Base-by-base conservation (phyloP, 306 rosid species). In the Cyamopsis tetragonoloba region DNA sequence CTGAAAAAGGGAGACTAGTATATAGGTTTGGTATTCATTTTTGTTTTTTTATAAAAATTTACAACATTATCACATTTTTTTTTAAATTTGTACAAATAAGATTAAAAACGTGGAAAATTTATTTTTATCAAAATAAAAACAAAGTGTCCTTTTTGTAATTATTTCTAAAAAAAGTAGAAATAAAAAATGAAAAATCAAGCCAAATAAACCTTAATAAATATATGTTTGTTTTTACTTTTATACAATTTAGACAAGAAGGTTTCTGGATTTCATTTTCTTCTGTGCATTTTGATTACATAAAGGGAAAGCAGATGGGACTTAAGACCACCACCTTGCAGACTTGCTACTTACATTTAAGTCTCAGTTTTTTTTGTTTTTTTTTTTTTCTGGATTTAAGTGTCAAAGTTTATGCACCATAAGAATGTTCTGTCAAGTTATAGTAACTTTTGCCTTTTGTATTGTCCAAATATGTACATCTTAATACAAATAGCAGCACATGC, bases 401-500 rank as follows among this genome's bases (percentile, higher is more conserved):
- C 47, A 71, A 12, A 31, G 24, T 49, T 58, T 51, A 28, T 73
- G 28, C 68, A 68, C 51, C 73, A 68, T 55, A 20, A 22, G 60
- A 79, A 62, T 69, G 73, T 74, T 60, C n/a, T 30, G 35, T 54
- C 71, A 30, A 60, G 24, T 19, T 70, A 39, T 49, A 27, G 77
- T 56, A 56, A n/a, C 20, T 31, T 34, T 42, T 58, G 7, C 72
- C 69, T 19, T 78, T 57, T 51, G 54, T 53, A 42, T 50, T 43
- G 42, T 65, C 72, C 78, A 57, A 62, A 44, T 50, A 22, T 10
- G 74, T 34, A 50, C n/a, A n/a, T 17, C 46, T 22, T 10, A 27
- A 71, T 30, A 51, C 63, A 65, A 13, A 31, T 57, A 47, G 30
- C 35, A 66, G 70, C 83, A 70, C 43, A 71, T 70, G 80, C 83